phyloP scores from a whole-genome alignment of 164 flowering plant species.

The Kalanchoe fedtschenkoi region DNA sequence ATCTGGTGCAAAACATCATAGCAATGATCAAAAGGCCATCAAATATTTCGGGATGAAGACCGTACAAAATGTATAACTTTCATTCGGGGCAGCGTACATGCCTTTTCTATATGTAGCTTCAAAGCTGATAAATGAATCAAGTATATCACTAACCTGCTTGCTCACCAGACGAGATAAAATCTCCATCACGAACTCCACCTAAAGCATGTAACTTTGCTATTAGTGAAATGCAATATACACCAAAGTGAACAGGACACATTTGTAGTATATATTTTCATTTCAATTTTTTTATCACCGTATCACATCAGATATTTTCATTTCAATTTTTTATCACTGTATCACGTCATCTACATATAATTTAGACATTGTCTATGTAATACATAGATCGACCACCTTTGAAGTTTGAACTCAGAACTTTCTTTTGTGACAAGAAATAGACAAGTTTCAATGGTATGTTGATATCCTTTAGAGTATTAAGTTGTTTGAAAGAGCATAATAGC shows the following conservation, averaged over 20 bases:
- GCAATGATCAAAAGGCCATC: background rate
- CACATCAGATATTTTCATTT: background rate
- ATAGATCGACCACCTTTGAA: too few species aligned
- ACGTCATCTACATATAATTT: too few species aligned
- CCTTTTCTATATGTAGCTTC: background rate
- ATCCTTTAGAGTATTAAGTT: background rate
- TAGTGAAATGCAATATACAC: background rate
- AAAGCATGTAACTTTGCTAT: background rate
- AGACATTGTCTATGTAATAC: too few species aligned
- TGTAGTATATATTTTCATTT: background rate
- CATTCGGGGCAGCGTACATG: background rate
- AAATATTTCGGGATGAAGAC: background rate
- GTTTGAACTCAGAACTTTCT: too few species aligned
- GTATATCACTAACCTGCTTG: conserved; percentile 61
- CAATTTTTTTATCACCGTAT: too few species aligned
- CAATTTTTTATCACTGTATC: too few species aligned
- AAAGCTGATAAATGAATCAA: conserved; percentile 3
- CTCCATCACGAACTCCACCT: conserved; percentile 89
- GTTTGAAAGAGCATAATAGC: background rate
- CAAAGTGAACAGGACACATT: background rate
- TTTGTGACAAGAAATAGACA: too few species aligned
- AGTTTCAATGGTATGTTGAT: too few species aligned
- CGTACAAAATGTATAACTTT: background rate
- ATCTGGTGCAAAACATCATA: conserved; percentile 42
- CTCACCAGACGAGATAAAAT: conserved; percentile 88